Evolutionary conservation across 116 monocot genomes (phyloP).

Genomic region (Papilionanthe hybrid): DNA sequence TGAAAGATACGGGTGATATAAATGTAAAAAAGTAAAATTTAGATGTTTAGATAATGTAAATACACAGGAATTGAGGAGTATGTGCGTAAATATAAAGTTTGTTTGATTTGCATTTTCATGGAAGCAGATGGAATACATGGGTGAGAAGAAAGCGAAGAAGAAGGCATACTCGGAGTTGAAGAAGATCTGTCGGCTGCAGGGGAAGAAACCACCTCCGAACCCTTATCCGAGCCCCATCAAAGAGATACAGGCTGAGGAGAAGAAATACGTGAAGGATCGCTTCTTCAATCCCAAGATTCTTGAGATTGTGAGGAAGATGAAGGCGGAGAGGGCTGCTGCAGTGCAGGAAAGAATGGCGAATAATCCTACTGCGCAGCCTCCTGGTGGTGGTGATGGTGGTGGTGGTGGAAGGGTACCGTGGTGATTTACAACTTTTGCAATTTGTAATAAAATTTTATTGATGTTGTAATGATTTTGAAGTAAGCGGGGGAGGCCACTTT

Average conservation of each 20-base stretch:
- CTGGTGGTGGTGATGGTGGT: not conserved
- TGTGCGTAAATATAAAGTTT: no score
- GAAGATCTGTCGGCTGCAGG: slow-evolving; percentile 40
- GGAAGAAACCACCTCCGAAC: slow-evolving; percentile 72
- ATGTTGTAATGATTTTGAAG: no score
- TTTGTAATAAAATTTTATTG: not conserved
- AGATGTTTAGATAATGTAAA: no score
- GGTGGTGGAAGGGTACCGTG: not conserved
- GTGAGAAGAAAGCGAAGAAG: slow-evolving; percentile 85
- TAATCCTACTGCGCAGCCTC: slow-evolving; percentile 3
- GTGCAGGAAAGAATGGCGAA: slow-evolving; percentile 23
- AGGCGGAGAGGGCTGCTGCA: slow-evolving; percentile 48
- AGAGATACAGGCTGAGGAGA: slow-evolving; percentile 86
- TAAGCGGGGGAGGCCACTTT: no score
- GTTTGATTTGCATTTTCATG: not conserved
- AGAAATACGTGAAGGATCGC: slow-evolving; percentile 58
- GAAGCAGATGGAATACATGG: slow-evolving; percentile 61
- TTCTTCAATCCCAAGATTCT: slow-evolving; percentile 80
- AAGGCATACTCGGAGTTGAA: slow-evolving; percentile 68
- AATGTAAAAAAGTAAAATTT: no score
- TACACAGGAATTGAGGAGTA: no score
- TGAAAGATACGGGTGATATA: no score
- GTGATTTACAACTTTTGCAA: not conserved
- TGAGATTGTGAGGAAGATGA: slow-evolving; percentile 66
- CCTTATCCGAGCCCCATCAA: slow-evolving; percentile 82